Evolutionary conservation across 768 basidiomycete genomes (phyloP), one percentile per base, ranked within the genome.

Genomic region (Lactarius psammicola): DNA sequence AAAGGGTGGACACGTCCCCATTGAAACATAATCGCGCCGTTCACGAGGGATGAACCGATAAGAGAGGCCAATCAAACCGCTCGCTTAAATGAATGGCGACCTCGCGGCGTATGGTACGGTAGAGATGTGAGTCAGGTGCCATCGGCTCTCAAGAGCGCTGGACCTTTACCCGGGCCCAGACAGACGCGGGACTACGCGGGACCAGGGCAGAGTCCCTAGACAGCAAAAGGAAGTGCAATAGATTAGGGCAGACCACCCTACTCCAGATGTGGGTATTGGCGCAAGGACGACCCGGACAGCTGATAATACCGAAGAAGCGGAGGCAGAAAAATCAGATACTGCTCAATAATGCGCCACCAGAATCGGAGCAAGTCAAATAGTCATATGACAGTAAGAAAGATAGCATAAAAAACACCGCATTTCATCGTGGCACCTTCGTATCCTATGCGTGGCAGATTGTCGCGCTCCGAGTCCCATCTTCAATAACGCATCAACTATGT

Each of bases 401-500:
- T 59, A 56, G 61, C 51, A 67, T 31, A 44, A 63, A 34, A 63
- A 34, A 63, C 66, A 55, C 31, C 42, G 57, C 42, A 55, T 23
- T 31, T 26, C 66, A 66, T 55, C 56, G 10, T 55, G 28, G 60
- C 40, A 30, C 57, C 61, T 63, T 59, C 51, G n/a, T 30, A 66
- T 30, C 44, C 59, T 46, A 26, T 5, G 30, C 34, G 20, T 17
- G 26, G 11, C 1, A 20, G 55, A 28, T 68, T 53, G 64, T 44
- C 67, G 63, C 9, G 63, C 59, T 33, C 66, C 68, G 6, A 70
- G 58, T 18, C 91, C 91, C 91, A 96, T 90, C 82, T 97, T 97
- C 74, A 95, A 75, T 71, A 88, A 77, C 3, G 93, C 94, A 28
- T 94, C 94, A 2, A 90, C 88, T 7, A 96, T 84, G 71, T 95